Conservation (phyloP, 1,139 yeast species). For the Pneumocystis oryctolagi region DNA sequence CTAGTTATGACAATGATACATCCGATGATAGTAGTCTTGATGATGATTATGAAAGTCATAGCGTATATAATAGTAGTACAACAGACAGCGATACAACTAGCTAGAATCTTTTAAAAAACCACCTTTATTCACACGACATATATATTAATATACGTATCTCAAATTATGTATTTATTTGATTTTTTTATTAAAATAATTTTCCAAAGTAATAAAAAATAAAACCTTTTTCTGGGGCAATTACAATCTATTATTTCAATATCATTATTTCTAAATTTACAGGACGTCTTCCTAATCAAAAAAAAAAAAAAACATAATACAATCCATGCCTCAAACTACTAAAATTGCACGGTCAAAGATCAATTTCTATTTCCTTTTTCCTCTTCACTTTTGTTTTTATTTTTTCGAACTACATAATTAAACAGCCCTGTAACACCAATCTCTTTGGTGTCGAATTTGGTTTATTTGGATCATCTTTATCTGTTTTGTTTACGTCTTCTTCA, state of each 20-base stretch:
- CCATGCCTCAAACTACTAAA: background rate
- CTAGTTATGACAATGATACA: background rate
- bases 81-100: background rate
- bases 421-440: background rate
- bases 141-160: background rate
- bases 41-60: background rate
- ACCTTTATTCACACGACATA: too few species aligned
- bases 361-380: background rate
- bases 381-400: background rate
- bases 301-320: background rate
- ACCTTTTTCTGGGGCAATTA: background rate
- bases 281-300: background rate
- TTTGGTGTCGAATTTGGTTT: background rate
- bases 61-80: background rate
- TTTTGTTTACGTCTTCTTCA: too few species aligned
- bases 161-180: too few species aligned
- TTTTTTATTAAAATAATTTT: too few species aligned
- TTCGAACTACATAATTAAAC: background rate
- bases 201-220: background rate
- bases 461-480: too few species aligned
- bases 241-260: background rate
- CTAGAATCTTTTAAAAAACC: background rate
- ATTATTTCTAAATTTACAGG: background rate
- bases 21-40: background rate
- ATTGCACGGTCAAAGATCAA: background rate